Evolutionary conservation across 805 yeast genomes (phyloP).

Genomic region (Suhomyces prunicola): DNA sequence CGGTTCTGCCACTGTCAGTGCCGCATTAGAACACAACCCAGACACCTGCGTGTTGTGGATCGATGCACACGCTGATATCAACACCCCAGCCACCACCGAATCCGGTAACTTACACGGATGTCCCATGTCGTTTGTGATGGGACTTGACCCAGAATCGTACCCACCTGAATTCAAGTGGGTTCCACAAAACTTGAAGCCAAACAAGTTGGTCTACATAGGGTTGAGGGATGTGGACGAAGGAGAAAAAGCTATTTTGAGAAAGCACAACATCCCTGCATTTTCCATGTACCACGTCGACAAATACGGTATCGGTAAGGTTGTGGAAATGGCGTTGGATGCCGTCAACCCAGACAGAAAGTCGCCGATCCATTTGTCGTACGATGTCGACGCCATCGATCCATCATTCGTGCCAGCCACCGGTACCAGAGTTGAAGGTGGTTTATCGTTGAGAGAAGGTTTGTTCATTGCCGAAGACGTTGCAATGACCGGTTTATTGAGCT

Average conservation of each 20-base stretch:
- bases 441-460: constrained; percentile 90
- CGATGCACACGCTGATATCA: constrained; percentile 97
- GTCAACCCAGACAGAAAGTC: constrained; percentile 63
- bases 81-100: constrained; percentile 77
- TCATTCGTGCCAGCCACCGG: constrained; percentile 95
- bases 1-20: constrained; percentile 90
- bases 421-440: constrained; percentile 95
- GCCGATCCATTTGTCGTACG: constrained; percentile 90
- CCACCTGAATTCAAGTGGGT: constrained; percentile 84
- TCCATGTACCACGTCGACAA: constrained; percentile 96
- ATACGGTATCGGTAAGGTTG: constrained; percentile 86
- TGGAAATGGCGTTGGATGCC: constrained; percentile 82
- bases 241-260: constrained; percentile 71
- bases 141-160: constrained; percentile 62
- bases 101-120: constrained; percentile 96
- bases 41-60: constrained; percentile 92
- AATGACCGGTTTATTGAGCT: constrained; percentile 80
- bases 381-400: constrained; percentile 97
- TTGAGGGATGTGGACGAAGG: constrained; percentile 88
- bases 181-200: constrained; percentile 59
- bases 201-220: constrained; percentile 87
- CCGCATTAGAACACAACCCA: constrained; percentile 73
- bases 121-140: constrained; percentile 89
- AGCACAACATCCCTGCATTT: constrained; percentile 74
- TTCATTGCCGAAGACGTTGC: constrained; percentile 91